Base-by-base conservation (phyloP, 495 filamentous ascomycete species). In the Podospora tetraspora region DNA sequence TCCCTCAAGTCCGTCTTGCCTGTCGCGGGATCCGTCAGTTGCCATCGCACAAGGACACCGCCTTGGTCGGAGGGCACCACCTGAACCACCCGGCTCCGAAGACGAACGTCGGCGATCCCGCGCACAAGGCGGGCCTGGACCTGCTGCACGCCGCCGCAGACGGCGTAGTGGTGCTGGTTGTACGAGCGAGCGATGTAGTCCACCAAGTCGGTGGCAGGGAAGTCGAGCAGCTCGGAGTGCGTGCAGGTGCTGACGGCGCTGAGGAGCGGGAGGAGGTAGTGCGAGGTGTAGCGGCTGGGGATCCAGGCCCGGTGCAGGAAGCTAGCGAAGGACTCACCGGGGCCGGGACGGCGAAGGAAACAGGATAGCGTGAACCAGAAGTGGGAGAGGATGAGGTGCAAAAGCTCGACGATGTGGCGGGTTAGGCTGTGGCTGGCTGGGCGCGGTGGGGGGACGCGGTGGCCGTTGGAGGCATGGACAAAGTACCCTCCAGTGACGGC, bases 241-340 rank as follows among this genome's bases (percentile, higher is more conserved):
- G 83, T 75, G 67, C 84, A 88, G 8, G 85, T 87, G 11, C 78
- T 76, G 4, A 86, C 83, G 21, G 80, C 81, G 9, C 83, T 82
- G 56, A 87, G 80, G 13, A 86, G 73, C 3, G 85, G 85, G 5
- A 87, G 77, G 12, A 87, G 73, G 66, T 86, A 87, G 29, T 75
- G 70, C 7, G 62, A 72, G 56, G 76, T 73, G 62, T 82, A 83
- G 32, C 79, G 77, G 4, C 66, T 66, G 0, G 85, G 83, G 9
- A 87, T 61, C n/a, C 68, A 61, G 12, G 86, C 84, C 5, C 86
- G 76, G 6, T 71, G 34, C 16, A 85, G 69, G 66, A 86, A 87
- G 11, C 75, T 56, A 19, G 71, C 69, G 1, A 86, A 64, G 1
- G 81, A 77, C 68, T 87, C 85, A 23, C 63, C 69, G 61, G 21